phyloP scores from a whole-genome alignment of 371 early-diverging fungal genomes.

The Rhizomucor pusillus region DNA sequence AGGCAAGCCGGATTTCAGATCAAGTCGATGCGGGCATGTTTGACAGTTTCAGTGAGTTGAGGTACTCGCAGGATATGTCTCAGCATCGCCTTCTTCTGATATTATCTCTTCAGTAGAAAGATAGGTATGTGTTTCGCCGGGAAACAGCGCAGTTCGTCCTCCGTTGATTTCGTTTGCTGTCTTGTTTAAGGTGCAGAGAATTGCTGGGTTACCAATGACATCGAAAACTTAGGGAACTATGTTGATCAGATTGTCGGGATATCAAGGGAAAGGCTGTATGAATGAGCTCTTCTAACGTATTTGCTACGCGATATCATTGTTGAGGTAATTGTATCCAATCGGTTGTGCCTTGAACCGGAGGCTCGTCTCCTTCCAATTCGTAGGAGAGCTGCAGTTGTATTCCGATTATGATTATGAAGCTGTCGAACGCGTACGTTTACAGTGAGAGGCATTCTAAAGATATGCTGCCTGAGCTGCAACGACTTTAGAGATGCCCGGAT shows the following conservation, averaged over 20 bases:
- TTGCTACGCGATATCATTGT: neutral
- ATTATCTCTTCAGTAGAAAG: neutral
- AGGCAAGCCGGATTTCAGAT: constrained; percentile 17
- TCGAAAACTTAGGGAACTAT: too few relatives aligned
- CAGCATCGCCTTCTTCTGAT: neutral
- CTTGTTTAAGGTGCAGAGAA: neutral
- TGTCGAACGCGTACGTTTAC: constrained; percentile 1
- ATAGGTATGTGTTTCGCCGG: neutral
- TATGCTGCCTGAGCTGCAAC: neutral
- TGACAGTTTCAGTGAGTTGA: neutral
- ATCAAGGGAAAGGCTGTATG: neutral
- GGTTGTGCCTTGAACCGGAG: neutral
- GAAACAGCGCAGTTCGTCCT: neutral
- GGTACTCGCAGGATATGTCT: neutral
- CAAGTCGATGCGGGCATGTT: constrained; percentile 14
- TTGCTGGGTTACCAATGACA: neutral
- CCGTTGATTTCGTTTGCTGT: too few relatives aligned
- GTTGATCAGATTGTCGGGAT: too few relatives aligned
- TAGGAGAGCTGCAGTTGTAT: neutral
- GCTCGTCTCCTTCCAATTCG: neutral
- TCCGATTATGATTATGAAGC: neutral
- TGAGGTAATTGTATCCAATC: neutral
- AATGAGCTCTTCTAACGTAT: neutral
- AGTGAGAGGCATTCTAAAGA: neutral
- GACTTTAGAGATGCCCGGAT: neutral